These are phyloP conservation scores for Candida mattraensis DNA, from an alignment of 805 yeast genomes.

Conservation along the genomic window DNA sequence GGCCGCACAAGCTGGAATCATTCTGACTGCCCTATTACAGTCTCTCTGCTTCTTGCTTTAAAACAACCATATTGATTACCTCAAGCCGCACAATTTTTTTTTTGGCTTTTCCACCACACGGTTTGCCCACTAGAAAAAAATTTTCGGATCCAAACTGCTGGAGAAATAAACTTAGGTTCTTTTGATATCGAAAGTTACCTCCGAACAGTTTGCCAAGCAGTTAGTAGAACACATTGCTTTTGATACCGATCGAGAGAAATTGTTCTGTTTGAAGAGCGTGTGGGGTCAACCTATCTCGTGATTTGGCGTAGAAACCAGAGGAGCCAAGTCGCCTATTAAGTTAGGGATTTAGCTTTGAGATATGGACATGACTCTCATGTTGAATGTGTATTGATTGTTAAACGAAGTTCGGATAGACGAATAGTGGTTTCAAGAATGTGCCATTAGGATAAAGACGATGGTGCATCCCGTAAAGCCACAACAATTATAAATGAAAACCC, in stretches of 20 bases:
- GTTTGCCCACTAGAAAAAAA: slow-evolving; percentile 3
- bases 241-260: no score
- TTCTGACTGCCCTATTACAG: slow-evolving; percentile 40
- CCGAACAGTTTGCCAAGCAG: slow-evolving; percentile 30
- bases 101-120: no score
- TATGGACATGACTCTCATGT: slow-evolving; percentile 8
- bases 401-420: slow-evolving; percentile 30
- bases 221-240: no score
- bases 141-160: slow-evolving; percentile 1
- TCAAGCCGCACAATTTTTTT: slow-evolving; percentile 8
- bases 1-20: slow-evolving; percentile 64
- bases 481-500: slow-evolving; percentile 27
- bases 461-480: slow-evolving; percentile 38
- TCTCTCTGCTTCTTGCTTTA: slow-evolving; percentile 28
- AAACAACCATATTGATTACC: background rate
- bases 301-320: no score
- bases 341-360: slow-evolving; percentile 30
- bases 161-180: slow-evolving; percentile 1
- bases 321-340: slow-evolving; percentile 38
- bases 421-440: slow-evolving; percentile 33
- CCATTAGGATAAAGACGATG: slow-evolving; percentile 18
- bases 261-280: no score
- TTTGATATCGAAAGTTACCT: slow-evolving; percentile 32
- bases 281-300: no score
- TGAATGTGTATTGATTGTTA: slow-evolving; percentile 32